phyloP scores from a whole-genome alignment of 208 protist species.

The Acanthamoeba healyi region DNA sequence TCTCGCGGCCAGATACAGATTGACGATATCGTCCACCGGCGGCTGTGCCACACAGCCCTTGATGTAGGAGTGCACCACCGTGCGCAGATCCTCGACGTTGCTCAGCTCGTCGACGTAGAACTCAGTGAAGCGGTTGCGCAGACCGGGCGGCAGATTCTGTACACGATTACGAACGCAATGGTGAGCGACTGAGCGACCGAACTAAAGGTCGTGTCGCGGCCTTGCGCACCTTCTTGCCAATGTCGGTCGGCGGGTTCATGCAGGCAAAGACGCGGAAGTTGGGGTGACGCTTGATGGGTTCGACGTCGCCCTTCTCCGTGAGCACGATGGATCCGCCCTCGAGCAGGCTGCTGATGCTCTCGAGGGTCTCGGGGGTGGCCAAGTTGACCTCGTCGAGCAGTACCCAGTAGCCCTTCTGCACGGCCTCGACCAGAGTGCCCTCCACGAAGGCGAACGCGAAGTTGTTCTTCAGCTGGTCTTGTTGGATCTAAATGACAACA shows the following conservation, averaged over 20 bases:
- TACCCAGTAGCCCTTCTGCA: conserved; percentile 98
- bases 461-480: conserved; percentile 83
- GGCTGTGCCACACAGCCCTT: conserved; percentile 28
- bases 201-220: no score
- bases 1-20: conserved; percentile 96
- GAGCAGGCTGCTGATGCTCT: conserved; percentile 95
- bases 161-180: neutral
- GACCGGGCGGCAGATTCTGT: conserved; percentile 91
- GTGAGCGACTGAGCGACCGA: no score
- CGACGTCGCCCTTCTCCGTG: conserved; percentile 92
- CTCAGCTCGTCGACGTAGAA: conserved; percentile 98
- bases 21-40: conserved; percentile 94
- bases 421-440: conserved; percentile 96
- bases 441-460: conserved; percentile 99
- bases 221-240: conserved; percentile 99
- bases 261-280: conserved; percentile 99
- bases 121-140: conserved; percentile 98
- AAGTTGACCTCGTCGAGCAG: conserved; percentile 99
- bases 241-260: conserved; percentile 99
- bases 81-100: conserved; percentile 95
- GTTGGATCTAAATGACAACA: no score
- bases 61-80: conserved; percentile 92
- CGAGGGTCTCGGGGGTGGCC: conserved; percentile 97
- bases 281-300: conserved; percentile 94
- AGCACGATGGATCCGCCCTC: conserved; percentile 94